Percentiles rank a stretch among this genome's conserved stretches.
These are phyloP conservation scores for Naganishia sp. DNA, from an alignment of 1,284 basidiomycete species.

Conservation along the genomic window DNA sequence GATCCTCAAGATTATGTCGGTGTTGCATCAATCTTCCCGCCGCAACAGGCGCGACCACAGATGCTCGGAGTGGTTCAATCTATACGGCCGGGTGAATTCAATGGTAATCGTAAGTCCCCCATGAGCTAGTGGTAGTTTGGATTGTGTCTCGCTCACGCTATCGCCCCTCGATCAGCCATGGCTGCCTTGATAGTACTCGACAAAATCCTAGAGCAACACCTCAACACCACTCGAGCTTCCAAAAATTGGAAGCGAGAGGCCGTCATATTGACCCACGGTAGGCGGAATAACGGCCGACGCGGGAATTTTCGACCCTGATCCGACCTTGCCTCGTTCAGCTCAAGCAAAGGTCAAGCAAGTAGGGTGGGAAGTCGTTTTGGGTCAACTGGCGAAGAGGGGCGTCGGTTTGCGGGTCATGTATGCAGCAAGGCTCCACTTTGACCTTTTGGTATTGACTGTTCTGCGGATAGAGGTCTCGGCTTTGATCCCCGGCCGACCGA, in stretches of 20 bases:
- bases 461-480: constrained; percentile 63
- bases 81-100: constrained; percentile 59
- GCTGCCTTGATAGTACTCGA: constrained; percentile 83
- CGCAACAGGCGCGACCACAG: constrained; percentile 71
- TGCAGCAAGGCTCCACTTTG: constrained; percentile 21
- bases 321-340: constrained; percentile 34
- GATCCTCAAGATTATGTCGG: constrained; percentile 65
- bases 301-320: not conserved
- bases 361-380: constrained; percentile 69
- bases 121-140: too few relatives aligned
- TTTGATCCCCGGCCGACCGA: constrained; percentile 74
- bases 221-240: constrained; percentile 63
- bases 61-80: constrained; percentile 74
- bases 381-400: constrained; percentile 61
- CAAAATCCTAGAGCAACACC: constrained; percentile 60
- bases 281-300: constrained; percentile 47
- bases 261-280: constrained; percentile 76
- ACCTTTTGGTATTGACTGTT: not conserved
- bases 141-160: too few relatives aligned
- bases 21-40: constrained; percentile 74
- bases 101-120: constrained; percentile 46
- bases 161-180: constrained; percentile 61
- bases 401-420: constrained; percentile 66
- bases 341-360: constrained; percentile 56
- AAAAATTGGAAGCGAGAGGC: constrained; percentile 81